Percentiles rank a stretch among this genome's conserved stretches.
These are phyloP conservation scores for Anacardium occidentale DNA, from an alignment of 345 rosid species.

Conservation along the genomic window DNA sequence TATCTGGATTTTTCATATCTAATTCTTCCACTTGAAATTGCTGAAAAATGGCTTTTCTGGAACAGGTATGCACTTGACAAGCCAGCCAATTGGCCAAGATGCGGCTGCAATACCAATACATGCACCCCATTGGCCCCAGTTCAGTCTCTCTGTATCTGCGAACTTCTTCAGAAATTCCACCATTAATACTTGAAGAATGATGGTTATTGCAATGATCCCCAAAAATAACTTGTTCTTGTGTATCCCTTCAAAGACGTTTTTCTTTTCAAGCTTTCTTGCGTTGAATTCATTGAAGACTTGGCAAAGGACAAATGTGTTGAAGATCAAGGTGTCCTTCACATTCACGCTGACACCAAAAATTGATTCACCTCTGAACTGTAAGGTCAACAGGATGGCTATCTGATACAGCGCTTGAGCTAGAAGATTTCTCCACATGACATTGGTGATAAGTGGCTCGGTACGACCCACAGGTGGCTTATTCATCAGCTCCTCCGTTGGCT, in stretches of 20 bases:
- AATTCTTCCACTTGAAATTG: slow-evolving; percentile 35
- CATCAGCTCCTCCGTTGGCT: slow-evolving; percentile 66
- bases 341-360: slow-evolving; percentile 47
- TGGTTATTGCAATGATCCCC: slow-evolving; percentile 50
- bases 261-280: slow-evolving; percentile 71
- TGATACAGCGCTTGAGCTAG: slow-evolving; percentile 66
- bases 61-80: slow-evolving; percentile 59
- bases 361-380: slow-evolving; percentile 63
- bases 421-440: slow-evolving; percentile 78
- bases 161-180: slow-evolving; percentile 70
- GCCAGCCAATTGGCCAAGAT: slow-evolving; percentile 75
- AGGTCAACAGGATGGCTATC: slow-evolving; percentile 52
- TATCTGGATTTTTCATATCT: neutral
- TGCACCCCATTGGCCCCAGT: slow-evolving; percentile 62
- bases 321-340: slow-evolving; percentile 64
- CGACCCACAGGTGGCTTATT: slow-evolving; percentile 59
- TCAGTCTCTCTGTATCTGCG: slow-evolving; percentile 70
- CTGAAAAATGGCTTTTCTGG: slow-evolving; percentile 48
- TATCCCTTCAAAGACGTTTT: slow-evolving; percentile 64
- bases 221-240: slow-evolving; percentile 62
- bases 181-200: slow-evolving; percentile 65
- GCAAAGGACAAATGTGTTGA: slow-evolving; percentile 68
- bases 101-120: slow-evolving; percentile 55
- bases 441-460: slow-evolving; percentile 60
- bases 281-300: slow-evolving; percentile 84